phyloP scores from a whole-genome alignment of 805 yeast genomes.

The Tetrapisispora phaffii region DNA sequence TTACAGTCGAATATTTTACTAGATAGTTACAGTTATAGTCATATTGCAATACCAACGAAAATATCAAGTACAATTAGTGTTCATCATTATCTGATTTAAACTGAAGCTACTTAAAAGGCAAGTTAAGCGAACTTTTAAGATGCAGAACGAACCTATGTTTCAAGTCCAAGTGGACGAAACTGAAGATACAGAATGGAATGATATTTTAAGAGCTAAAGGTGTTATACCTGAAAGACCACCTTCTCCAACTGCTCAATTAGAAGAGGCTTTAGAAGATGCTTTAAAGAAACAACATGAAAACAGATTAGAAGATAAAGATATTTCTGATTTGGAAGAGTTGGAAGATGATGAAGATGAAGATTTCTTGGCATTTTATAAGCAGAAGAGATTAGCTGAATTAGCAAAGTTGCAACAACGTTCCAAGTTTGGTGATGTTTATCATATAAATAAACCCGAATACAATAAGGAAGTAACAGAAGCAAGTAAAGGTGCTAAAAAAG shows the following conservation, averaged over 20 bases:
- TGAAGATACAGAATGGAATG: slow-evolving; percentile 99
- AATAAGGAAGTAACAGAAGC: slow-evolving; percentile 77
- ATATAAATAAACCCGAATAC: slow-evolving; percentile 82
- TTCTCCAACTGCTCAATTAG: slow-evolving; percentile 77
- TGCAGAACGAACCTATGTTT: slow-evolving; percentile 45
- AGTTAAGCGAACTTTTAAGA: background rate
- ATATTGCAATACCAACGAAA: background rate
- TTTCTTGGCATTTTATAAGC: slow-evolving; percentile 66
- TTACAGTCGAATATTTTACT: too few relatives aligned
- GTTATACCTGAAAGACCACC: slow-evolving; percentile 87
- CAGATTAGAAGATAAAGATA: slow-evolving; percentile 62
- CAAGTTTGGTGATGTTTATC: slow-evolving; percentile 66
- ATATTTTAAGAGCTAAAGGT: slow-evolving; percentile 80
- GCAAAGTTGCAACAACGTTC: slow-evolving; percentile 44
- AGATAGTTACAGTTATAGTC: too few relatives aligned
- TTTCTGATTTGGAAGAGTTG: slow-evolving; percentile 75
- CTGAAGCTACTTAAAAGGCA: background rate
- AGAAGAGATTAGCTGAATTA: slow-evolving; percentile 68
- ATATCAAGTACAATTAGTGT: background rate
- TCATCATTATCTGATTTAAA: too few relatives aligned
- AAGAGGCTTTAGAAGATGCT: slow-evolving; percentile 81
- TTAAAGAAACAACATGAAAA: slow-evolving; percentile 70
- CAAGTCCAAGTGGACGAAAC: slow-evolving; percentile 86
- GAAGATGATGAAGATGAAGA: slow-evolving; percentile 94
- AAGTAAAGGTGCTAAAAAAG: slow-evolving; percentile 33